Percentiles rank a stretch among this genome's conserved stretches.
Evolutionary conservation across 2,329 filamentous ascomycete species (phyloP).

Genomic region (Aspergillus ochraceus): DNA sequence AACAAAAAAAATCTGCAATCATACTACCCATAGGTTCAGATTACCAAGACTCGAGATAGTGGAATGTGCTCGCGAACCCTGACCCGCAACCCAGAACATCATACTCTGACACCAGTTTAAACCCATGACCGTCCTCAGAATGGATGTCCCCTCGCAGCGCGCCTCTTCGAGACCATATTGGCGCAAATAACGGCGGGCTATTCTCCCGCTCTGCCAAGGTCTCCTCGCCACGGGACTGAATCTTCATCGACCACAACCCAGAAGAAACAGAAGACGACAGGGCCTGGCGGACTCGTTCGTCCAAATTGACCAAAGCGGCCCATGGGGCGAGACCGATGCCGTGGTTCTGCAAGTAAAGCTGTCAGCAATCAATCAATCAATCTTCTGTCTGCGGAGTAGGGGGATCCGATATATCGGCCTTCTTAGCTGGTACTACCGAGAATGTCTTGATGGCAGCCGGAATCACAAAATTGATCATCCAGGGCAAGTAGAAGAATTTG

Average conservation of each 20-base stretch:
- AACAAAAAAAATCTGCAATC: background rate
- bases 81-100: background rate
- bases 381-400: background rate
- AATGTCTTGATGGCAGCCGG: background rate
- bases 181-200: background rate
- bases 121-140: no score
- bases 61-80: background rate
- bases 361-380: background rate
- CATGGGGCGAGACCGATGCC: background rate
- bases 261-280: no score
- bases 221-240: background rate
- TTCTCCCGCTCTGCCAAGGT: background rate
- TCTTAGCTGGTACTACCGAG: background rate
- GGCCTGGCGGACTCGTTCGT: no score
- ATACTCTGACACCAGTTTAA: background rate
- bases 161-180: no score
- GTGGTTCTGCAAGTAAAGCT: background rate
- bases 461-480: background rate
- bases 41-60: background rate
- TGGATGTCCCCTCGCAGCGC: no score
- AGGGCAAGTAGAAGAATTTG: background rate
- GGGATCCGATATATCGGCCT: background rate
- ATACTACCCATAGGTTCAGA: background rate
- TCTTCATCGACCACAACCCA: no score
- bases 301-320: background rate